Conservation (phyloP, 164 flowering plant species). For the Amborella trichopoda region DNA sequence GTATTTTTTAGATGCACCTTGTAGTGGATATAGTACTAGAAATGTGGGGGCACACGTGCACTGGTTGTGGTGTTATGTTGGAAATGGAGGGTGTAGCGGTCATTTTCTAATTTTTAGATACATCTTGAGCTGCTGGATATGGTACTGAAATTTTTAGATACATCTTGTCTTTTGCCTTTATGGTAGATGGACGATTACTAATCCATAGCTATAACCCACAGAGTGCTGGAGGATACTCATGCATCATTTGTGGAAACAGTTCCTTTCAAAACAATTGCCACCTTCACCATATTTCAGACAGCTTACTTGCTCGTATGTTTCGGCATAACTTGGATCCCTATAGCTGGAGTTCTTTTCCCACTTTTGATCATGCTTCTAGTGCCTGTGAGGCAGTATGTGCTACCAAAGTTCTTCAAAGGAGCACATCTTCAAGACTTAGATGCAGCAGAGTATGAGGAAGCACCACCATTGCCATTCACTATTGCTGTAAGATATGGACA, state of each 20-base stretch:
- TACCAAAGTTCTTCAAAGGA: slow-evolving; percentile 87
- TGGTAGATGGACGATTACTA: no score
- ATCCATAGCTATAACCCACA: no score
- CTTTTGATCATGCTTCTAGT: slow-evolving; percentile 86
- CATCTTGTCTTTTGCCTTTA: no score
- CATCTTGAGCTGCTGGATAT: no score
- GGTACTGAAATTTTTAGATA: no score
- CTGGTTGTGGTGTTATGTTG: no score
- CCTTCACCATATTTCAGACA: slow-evolving; percentile 78
- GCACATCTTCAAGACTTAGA: slow-evolving; percentile 88
- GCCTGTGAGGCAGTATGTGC: slow-evolving; percentile 75
- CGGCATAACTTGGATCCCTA: slow-evolving; percentile 89
- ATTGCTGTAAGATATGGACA: no score
- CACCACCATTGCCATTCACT: slow-evolving; percentile 56
- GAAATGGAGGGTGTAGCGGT: no score
- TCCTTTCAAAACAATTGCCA: slow-evolving; percentile 63
- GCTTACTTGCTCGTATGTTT: slow-evolving; percentile 71
- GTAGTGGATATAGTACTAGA: no score
- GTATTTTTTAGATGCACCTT: no score
- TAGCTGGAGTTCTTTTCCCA: slow-evolving; percentile 92
- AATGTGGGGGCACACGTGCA: no score
- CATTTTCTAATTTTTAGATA: no score
- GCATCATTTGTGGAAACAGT: slow-evolving; percentile 83
- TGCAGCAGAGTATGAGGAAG: slow-evolving; percentile 92
- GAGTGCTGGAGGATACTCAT: slow-evolving; percentile 73